A percentile compares a stretch with the other conserved stretches of the same genome.
Conservation (phyloP, 495 filamentous ascomycete species). For the Glutinoglossum americanum region DNA sequence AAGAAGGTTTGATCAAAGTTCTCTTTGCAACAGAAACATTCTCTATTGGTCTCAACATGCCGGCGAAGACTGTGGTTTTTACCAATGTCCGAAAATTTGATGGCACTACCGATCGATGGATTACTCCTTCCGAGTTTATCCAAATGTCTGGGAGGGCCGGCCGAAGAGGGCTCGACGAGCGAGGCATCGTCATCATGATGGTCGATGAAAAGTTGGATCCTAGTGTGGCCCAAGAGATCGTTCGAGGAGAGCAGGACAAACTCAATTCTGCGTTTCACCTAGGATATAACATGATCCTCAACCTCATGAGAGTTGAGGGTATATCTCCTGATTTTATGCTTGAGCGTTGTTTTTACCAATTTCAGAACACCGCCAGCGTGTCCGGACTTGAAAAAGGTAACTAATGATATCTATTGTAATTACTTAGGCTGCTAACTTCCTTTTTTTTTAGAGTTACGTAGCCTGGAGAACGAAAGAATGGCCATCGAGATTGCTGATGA, state of each 20-base stretch:
- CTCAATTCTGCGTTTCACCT: slow-evolving; percentile 95
- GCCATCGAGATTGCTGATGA: slow-evolving; percentile 66
- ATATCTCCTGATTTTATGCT: slow-evolving; percentile 96
- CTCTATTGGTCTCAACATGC: slow-evolving; percentile 97
- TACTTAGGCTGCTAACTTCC: background rate
- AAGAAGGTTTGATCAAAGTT: slow-evolving; percentile 93
- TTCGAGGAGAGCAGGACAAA: slow-evolving; percentile 86
- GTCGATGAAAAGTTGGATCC: slow-evolving; percentile 92
- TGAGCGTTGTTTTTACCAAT: slow-evolving; percentile 90
- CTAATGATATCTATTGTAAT: background rate
- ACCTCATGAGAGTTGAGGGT: slow-evolving; percentile 83
- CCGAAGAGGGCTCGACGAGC: slow-evolving; percentile 88
- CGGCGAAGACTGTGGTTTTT: slow-evolving; percentile 95
- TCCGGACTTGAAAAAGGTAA: slow-evolving; percentile 50
- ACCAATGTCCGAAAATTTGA: slow-evolving; percentile 92
- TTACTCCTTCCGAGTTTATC: slow-evolving; percentile 90
- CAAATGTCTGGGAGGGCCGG: slow-evolving; percentile 97
- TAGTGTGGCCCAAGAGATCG: slow-evolving; percentile 76
- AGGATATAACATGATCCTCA: slow-evolving; percentile 98
- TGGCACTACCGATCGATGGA: slow-evolving; percentile 56
- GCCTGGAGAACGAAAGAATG: slow-evolving; percentile 48
- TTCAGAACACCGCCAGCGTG: slow-evolving; percentile 79
- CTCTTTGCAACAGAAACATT: slow-evolving; percentile 97
- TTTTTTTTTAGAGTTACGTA: slow-evolving; percentile 35
- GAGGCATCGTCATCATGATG: slow-evolving; percentile 99